Evolutionary conservation across 2,329 filamentous ascomycete genomes (phyloP), one percentile per base, ranked within the genome.

Genomic region (Aspergillus sp.): DNA sequence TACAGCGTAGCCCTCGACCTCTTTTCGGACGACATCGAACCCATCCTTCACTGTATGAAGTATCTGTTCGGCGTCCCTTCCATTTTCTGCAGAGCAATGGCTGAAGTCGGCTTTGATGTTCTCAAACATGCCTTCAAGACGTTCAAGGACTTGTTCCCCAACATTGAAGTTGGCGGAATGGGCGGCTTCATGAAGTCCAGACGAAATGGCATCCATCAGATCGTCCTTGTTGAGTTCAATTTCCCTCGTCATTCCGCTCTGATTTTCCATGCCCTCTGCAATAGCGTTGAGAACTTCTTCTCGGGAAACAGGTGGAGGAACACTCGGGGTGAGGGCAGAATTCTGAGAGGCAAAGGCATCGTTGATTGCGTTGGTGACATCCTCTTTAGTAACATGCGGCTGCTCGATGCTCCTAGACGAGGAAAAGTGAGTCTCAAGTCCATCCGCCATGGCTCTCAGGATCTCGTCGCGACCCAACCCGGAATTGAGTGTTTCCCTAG

Each of bases 21-120:
- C 86, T 9, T 74, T 70, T 8, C 89, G 83, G 6, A 97, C 78
- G 52, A 81, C 84, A 53, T 95, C 89, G 10, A 95, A 76, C 0
- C 90, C 90, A 60, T 95, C 88, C 54, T 89, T 91, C 35, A 94
- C 84, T 1, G 89, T 87, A 62, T 93, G 88, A 5, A 96, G 74
- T 9, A 95, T 83, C 62, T 95, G 88, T 63, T 95, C 90, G 0
- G 89, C 91, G 60, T 93, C 88, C 45, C 83, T 79, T 33, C 86
- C 88, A 54, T 83, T 88, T 49, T 86, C 84, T 3, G 86, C 81
- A 13, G 88, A 84, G 53, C 89, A 91, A 56, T 91, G 81, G 62
- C 90, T 90, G 62, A 85, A 81, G 53, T 84, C 80, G 5, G 71
- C 70, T 45, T 79, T 80, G 72, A 85, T 82, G 33, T 75, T 75